Evolutionary conservation across 2,329 filamentous ascomycete genomes (phyloP), one percentile per base, ranked within the genome.

Genomic region (Penicillium verrucosum): DNA sequence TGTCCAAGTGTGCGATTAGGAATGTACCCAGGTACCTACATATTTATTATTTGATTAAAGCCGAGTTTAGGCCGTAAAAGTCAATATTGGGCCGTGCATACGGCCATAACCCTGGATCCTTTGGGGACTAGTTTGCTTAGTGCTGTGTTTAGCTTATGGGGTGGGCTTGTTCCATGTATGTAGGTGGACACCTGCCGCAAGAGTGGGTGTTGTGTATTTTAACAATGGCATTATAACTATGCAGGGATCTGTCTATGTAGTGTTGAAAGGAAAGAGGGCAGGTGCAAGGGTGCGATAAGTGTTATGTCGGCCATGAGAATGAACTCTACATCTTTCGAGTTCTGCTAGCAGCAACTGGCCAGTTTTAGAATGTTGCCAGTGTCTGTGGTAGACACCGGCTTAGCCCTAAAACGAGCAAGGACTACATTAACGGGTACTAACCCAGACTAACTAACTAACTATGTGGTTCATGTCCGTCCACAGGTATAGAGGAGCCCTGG

Each of bases 1-100:
- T 29, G 40, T 5, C 14, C 8, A 36, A 18, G 38, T 34, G 36
- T 38, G 41, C 32, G 51, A 49, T 29, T 42, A 4, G 51, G n/a
- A 49, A 12, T 8, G 38, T 36, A 21, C n/a, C n/a, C n/a, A n/a
- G n/a, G n/a, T n/a, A n/a, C 30, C 7, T 27, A 21, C 21, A 10
- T 29, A 29, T 30, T 30, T 10, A 30, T 30, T 32, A 32, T 32
- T 32, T 11, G 10, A 30, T 40, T 27, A 14, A 27, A 47, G 42
- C 42, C 51, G 51, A 34, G 43, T 25, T 48, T 53, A 29, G 18
- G 16, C 42, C 51, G 42, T 18, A 5, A 14, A 27, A 29, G 23
- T 37, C 30, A 37, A 50, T 46, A 2, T 18, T 51, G 46, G 34
- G 32, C 32, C 53, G 53, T 55, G 53, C 51, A 43, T n/a, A 25